These are phyloP conservation scores for Zygotorulaspora danielsina DNA, from an alignment of 805 yeast genomes.

Conservation along the genomic window DNA sequence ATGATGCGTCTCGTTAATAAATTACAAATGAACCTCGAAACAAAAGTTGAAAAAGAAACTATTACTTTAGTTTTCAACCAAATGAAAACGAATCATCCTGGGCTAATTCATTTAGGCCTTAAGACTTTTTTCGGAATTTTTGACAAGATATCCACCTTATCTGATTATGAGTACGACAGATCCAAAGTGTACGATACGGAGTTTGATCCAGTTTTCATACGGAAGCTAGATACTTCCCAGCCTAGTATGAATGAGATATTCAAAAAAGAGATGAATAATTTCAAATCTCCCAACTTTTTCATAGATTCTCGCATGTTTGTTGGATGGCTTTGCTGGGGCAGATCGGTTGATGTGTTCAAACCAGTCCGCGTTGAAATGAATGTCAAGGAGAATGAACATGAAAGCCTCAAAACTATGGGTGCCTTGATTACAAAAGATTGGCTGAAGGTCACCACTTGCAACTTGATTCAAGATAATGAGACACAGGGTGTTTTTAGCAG, in stretches of 20 bases:
- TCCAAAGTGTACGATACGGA: conserved; percentile 41
- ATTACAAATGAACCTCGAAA: conserved; percentile 52
- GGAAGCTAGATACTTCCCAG: conserved; percentile 43
- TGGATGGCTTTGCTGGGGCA: conserved; percentile 80
- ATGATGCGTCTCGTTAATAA: conserved; percentile 48
- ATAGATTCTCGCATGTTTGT: conserved; percentile 52
- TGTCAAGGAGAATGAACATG: conserved; percentile 42
- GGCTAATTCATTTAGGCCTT: conserved; percentile 54
- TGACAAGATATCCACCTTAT: conserved; percentile 43
- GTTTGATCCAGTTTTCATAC: conserved; percentile 41
- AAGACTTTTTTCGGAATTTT: conserved; percentile 55
- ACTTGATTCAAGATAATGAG: conserved; percentile 65
- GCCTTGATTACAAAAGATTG: conserved; percentile 49
- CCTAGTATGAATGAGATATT: conserved; percentile 41
- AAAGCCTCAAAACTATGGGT: conserved; percentile 44
- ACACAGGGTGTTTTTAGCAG: conserved; percentile 62
- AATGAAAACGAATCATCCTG: conserved; percentile 64
- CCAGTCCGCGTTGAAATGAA: conserved; percentile 31
- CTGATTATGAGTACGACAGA: conserved; percentile 46
- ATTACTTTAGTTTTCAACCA: conserved; percentile 43
- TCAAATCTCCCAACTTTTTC: conserved; percentile 46
- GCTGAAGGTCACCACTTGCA: conserved; percentile 48
- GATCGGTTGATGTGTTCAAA: conserved; percentile 41
- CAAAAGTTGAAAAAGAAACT: conserved; percentile 40
- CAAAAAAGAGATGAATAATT: conserved; percentile 48